Evolutionary conservation across 768 basidiomycete genomes (phyloP), one percentile per base, ranked within the genome.

Genomic region (Cystofilobasidium macerans): DNA sequence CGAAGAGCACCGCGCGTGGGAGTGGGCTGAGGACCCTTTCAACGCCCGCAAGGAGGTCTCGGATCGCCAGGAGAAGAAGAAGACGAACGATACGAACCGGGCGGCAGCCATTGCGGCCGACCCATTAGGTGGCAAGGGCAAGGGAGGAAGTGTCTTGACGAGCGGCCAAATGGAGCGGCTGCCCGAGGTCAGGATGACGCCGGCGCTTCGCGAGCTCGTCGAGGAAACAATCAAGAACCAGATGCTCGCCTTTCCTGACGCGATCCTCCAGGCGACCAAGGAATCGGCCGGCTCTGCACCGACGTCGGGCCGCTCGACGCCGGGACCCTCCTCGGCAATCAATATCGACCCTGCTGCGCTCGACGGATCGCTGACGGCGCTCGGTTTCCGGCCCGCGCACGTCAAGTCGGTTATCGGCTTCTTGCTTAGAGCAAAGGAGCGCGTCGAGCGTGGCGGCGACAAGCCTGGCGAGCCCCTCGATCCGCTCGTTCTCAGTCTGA

Each of bases 11-110:
- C 81, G 83, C 73, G 81, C 81, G 59, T 93, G 90, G 90, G 86
- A 89, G 83, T 94, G 87, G 71, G 81, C 83, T n/a, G 78, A 84
- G 8, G 89, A 94, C 78, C 91, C 90, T 2, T 94, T 92, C 71
- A 80, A 82, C 22, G 88, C 88, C 8, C 81, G 80, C 65, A 83
- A 82, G 69, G 79, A 80, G 63, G 86, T 89, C 2, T 81, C 84
- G 18, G 81, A 83, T 51, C 79, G 87, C 40, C 87, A 88, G 73
- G 79, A 75, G 32, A 84, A 83, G 77, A 78, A 28, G 28, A 54
- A 54, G 28, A 30, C 30, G 18, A 54, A 54, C 51, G 28, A 28
- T 5, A n/a, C 51, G 51, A 54, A 18, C 18, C 26, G 30, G 84
- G 13, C 60, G 56, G 28, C 68, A 43, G 62, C 70, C 64, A 69